Conservation (phyloP, 2,329 filamentous ascomycete species). For the Mycosphaerelloides madeirae region DNA sequence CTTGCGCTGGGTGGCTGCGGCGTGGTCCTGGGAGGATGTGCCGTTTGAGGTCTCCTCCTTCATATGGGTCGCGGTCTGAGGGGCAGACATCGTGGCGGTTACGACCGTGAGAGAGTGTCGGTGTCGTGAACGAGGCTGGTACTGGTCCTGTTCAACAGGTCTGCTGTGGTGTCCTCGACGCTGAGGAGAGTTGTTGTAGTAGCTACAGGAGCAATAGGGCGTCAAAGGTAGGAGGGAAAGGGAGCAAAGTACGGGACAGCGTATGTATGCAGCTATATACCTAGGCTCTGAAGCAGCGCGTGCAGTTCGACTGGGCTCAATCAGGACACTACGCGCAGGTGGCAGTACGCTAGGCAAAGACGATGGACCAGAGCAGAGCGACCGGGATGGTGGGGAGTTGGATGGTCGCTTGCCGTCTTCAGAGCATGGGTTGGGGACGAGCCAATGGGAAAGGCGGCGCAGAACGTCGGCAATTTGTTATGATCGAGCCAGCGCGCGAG, state of each 20-base stretch:
- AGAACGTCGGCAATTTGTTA: conserved; percentile 9
- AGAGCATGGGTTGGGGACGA: conserved; percentile 7
- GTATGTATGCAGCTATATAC: too few relatives aligned
- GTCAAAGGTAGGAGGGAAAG: too few relatives aligned
- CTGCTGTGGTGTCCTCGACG: not conserved
- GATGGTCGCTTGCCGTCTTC: not conserved
- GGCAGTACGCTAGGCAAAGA: too few relatives aligned
- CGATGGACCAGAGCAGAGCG: too few relatives aligned
- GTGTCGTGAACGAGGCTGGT: not conserved
- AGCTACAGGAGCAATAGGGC: too few relatives aligned
- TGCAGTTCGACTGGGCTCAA: too few relatives aligned
- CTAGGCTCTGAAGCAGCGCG: too few relatives aligned
- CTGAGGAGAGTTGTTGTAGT: too few relatives aligned
- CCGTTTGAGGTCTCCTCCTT: conserved; percentile 19
- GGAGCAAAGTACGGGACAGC: too few relatives aligned
- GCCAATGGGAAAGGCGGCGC: conserved; percentile 16
- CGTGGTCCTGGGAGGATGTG: conserved; percentile 36
- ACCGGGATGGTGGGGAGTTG: too few relatives aligned
- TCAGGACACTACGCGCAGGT: too few relatives aligned
- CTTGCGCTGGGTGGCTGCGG: conserved; percentile 33
- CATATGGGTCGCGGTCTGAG: conserved; percentile 35
- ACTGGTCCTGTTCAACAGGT: not conserved
- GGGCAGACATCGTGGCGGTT: conserved; percentile 38
- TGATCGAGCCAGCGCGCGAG: too few relatives aligned
- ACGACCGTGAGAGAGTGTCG: not conserved